Conservation (phyloP, 805 yeast genomes). For the Tetrapisispora arboricola region DNA sequence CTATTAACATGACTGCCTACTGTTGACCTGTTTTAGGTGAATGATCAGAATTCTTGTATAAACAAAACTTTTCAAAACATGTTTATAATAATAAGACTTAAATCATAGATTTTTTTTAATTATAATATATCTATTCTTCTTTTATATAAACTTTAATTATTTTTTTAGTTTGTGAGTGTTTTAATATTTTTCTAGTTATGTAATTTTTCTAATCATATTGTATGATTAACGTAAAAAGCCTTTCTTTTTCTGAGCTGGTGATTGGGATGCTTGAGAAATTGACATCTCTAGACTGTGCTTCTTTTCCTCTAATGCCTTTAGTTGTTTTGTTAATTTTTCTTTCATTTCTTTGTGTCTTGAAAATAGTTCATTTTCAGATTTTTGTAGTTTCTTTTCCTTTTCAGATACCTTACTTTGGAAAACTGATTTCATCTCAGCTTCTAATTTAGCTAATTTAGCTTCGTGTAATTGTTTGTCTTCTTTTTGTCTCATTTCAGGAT, state of each 20-base stretch:
- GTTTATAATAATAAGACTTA: too few relatives aligned
- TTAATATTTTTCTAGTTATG: neutral
- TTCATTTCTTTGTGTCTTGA: conserved; percentile 95
- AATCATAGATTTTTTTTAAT: too few relatives aligned
- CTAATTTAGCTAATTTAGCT: conserved; percentile 88
- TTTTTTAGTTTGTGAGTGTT: neutral
- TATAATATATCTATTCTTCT: too few relatives aligned
- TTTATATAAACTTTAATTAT: too few relatives aligned
- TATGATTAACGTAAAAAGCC: conserved; percentile 58
- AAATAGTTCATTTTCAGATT: conserved; percentile 92
- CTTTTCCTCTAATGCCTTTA: conserved; percentile 83
- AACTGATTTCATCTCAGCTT: conserved; percentile 90
- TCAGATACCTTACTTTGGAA: conserved; percentile 94
- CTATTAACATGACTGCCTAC: too few relatives aligned
- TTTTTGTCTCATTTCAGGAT: conserved; percentile 83
- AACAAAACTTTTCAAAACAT: too few relatives aligned
- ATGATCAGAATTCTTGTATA: too few relatives aligned
- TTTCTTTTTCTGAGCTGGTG: conserved; percentile 54
- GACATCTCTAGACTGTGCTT: conserved; percentile 61
- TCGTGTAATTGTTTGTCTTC: conserved; percentile 91
- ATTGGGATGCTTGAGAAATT: conserved; percentile 32
- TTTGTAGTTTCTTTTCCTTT: conserved; percentile 94
- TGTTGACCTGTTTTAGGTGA: too few relatives aligned
- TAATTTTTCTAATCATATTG: neutral
- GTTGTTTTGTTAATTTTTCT: conserved; percentile 81